Conservation (phyloP, 192 early-diverging fungal genomes). For the Podila minutissima region DNA sequence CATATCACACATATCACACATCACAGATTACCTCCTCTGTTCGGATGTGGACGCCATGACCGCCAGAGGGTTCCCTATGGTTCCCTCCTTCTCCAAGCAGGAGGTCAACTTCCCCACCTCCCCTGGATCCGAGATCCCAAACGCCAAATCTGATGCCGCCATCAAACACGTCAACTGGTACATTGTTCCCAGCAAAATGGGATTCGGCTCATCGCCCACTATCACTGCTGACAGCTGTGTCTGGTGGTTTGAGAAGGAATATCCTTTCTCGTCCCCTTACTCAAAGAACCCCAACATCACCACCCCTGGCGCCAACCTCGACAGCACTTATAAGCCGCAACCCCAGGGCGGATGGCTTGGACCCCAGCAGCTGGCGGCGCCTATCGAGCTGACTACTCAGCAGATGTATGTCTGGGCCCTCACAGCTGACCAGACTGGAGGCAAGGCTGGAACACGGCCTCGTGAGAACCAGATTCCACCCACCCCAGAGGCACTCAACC, state of each 20-base stretch:
- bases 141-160: constrained; percentile 37
- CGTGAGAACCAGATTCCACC: constrained; percentile 24
- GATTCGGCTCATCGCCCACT: constrained; percentile 23
- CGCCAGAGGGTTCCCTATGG: constrained; percentile 21
- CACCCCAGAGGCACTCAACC: constrained; percentile 12
- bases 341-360: constrained; percentile 62
- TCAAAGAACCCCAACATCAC: constrained; percentile 40
- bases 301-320: constrained; percentile 33
- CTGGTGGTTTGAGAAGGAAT: constrained; percentile 55
- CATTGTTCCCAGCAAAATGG: constrained; percentile 31
- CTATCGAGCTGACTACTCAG: constrained; percentile 37
- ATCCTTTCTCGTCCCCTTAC: constrained; percentile 37
- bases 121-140: constrained; percentile 34
- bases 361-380: constrained; percentile 13
- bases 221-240: constrained; percentile 52
- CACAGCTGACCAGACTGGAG: constrained; percentile 36
- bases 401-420: constrained; percentile 54
- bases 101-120: constrained; percentile 50
- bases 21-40: constrained; percentile 59
- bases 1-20: too few relatives aligned
- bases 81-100: constrained; percentile 19
- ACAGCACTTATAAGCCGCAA: constrained; percentile 53
- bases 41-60: constrained; percentile 57
- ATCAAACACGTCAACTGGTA: constrained; percentile 53
- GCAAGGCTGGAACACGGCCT: constrained; percentile 52